Evolutionary conservation across 306 rosid species (phyloP).

Genomic region (Ochetophila trinervis): DNA sequence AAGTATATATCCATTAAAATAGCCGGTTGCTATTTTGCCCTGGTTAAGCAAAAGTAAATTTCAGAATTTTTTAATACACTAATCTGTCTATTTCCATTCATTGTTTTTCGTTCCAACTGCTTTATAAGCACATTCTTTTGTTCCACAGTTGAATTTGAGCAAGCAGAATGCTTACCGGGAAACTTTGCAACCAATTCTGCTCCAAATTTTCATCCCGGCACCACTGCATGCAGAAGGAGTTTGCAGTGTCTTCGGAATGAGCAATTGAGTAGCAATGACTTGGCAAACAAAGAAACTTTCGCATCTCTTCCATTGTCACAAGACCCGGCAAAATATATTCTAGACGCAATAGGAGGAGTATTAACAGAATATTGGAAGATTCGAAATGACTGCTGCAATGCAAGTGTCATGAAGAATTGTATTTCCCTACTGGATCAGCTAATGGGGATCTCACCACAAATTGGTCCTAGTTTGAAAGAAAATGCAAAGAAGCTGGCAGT

Average conservation of each 20-base stretch:
- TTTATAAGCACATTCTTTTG: constrained; percentile 3
- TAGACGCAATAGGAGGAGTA: constrained; percentile 37
- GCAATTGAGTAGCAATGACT: constrained; percentile 20
- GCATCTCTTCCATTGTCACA: constrained; percentile 27
- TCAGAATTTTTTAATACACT: not conserved
- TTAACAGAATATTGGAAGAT: constrained; percentile 22
- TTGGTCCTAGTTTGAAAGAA: constrained; percentile 36
- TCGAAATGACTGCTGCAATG: too few relatives aligned
- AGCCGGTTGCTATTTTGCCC: too few relatives aligned
- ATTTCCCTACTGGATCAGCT: constrained; percentile 35
- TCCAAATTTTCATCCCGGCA: constrained; percentile 20
- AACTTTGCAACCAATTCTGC: constrained; percentile 10
- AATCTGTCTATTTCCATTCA: not conserved
- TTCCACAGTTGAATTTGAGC: constrained; percentile 11
- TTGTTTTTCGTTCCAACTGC: not conserved
- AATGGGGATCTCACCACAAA: constrained; percentile 33
- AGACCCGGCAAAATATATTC: constrained; percentile 50
- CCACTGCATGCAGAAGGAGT: constrained; percentile 20
- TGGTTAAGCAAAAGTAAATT: too few relatives aligned
- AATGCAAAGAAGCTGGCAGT: constrained; percentile 50
- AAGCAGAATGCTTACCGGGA: constrained; percentile 13
- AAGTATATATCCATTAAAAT: too few relatives aligned
- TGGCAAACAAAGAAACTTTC: constrained; percentile 21
- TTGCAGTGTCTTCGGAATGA: constrained; percentile 19
- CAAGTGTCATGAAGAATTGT: constrained; percentile 17